Evolutionary conservation across 495 filamentous ascomycete genomes (phyloP).

Genomic region (Penicillium paxilli): DNA sequence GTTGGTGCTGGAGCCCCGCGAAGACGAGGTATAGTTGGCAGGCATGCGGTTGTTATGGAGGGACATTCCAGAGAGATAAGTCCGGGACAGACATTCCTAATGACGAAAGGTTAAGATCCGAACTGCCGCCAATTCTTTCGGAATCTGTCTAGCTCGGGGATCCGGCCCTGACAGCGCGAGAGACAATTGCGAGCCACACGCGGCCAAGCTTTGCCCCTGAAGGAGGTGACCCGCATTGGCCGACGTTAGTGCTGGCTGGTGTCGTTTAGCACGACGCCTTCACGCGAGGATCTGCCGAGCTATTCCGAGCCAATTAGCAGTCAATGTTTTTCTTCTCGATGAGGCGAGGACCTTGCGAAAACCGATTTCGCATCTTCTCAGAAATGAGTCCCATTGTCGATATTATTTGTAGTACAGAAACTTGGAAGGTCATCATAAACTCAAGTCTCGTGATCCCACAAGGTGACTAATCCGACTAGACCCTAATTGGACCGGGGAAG

Average conservation of each 20-base stretch:
- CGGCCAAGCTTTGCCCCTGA: conserved; percentile 13
- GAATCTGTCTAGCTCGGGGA: neutral
- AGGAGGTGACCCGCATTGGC: neutral
- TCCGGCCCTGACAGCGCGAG: neutral
- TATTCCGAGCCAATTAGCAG: neutral
- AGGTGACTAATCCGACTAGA: too few species aligned
- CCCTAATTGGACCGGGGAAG: too few species aligned
- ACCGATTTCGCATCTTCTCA: too few species aligned
- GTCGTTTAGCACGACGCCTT: neutral
- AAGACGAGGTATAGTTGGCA: conserved; percentile 10
- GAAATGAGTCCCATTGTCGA: too few species aligned
- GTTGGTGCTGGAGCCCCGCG: neutral
- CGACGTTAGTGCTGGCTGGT: neutral
- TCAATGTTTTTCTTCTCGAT: neutral
- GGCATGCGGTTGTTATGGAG: conserved; percentile 19
- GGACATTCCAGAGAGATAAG: conserved; percentile 17
- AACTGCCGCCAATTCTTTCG: neutral
- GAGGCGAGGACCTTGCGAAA: too few species aligned
- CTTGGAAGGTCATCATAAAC: too few species aligned
- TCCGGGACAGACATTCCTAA: conserved; percentile 9
- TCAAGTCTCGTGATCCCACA: too few species aligned
- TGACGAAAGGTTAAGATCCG: conserved; percentile 8
- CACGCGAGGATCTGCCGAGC: neutral
- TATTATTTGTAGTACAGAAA: too few species aligned
- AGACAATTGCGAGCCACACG: neutral